Evolutionary conservation across 352 stramenopile genomes (phyloP).

Genomic region (Aphanomyces invadans): DNA sequence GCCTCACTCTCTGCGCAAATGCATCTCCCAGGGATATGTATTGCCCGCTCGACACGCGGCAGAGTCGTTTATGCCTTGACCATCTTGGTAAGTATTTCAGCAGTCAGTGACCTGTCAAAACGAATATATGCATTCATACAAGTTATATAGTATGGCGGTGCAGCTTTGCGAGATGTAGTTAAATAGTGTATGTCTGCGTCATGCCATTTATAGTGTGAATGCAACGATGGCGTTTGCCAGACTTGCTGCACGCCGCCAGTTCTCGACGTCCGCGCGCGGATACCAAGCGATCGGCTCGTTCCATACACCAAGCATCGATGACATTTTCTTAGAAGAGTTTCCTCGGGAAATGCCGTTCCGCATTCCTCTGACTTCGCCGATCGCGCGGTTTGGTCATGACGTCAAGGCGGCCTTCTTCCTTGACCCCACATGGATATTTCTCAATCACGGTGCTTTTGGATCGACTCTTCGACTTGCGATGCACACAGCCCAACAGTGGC

Average conservation of each 20-base stretch:
- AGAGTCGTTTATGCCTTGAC: too few relatives aligned
- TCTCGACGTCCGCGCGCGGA: slow-evolving; percentile 21
- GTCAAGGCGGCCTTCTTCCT: slow-evolving; percentile 34
- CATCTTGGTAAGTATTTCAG: too few relatives aligned
- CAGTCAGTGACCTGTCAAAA: too few relatives aligned
- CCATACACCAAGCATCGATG: slow-evolving; percentile 50
- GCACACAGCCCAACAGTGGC: slow-evolving; percentile 67
- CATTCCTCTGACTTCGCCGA: slow-evolving; percentile 14
- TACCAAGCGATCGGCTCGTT: slow-evolving; percentile 76
- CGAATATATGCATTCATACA: too few relatives aligned
- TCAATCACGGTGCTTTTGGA: slow-evolving; percentile 94
- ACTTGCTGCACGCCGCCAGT: not conserved
- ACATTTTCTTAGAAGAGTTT: slow-evolving; percentile 38
- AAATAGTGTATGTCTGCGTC: too few relatives aligned
- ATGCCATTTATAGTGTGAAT: not conserved
- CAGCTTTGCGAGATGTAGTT: too few relatives aligned
- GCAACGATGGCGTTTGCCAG: not conserved
- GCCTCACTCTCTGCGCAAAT: too few relatives aligned
- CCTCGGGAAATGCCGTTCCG: slow-evolving; percentile 25
- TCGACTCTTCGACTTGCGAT: slow-evolving; percentile 58
- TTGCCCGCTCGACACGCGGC: too few relatives aligned
- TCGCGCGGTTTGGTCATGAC: slow-evolving; percentile 29
- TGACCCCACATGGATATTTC: slow-evolving; percentile 80
- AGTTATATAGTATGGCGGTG: too few relatives aligned
- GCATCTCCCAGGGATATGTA: too few relatives aligned